Evolutionary conservation across 768 basidiomycete species (phyloP), one percentile per base, ranked within the genome.

Genomic region (Russula olivacea): DNA sequence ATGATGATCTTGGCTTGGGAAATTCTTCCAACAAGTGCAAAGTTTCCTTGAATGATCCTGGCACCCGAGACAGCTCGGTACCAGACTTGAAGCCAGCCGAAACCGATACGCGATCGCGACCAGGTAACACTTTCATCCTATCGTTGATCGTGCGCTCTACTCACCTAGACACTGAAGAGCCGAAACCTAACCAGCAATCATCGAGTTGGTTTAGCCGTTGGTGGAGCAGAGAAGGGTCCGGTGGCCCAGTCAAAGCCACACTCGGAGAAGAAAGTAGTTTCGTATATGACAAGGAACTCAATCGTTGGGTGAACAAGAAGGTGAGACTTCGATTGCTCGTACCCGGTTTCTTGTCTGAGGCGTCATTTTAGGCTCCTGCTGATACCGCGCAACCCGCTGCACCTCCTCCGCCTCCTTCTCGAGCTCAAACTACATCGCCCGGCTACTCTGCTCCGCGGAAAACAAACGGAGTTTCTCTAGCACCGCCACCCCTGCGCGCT

Each of bases 301-400:
- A 95, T 73, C 84, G 89, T 65, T 99, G 97, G 97, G 87, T 99
- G 30, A 94, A 97, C 73, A 95, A 89, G 75, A 93, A 89, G 77
- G 93, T 92, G 64, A 72, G 75, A n/a, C 66, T 7, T 10, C 23
- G 61, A 57, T 62, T 32, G 55, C 50, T 21, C 10, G 51, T 45
- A 25, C 36, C 25, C 7, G 53, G 43, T 51, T 50, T 43, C 47
- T 7, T 50, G 14, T n/a, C 47, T 51, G 59, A 17, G 25, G 49
- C 49, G 19, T 66, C 23, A 14, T 50, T 9, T 21, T 49, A 92
- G 90, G 81, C 75, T 64, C 84, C 83, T 43, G 71, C 75, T 17
- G 84, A 83, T 64, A 69, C 76, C n/a, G 71, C 81, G 12, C 81
- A 85, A 68, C 73, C 84, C 41, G 71, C 83, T 2, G 72, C 78